These are phyloP conservation scores for Boletus fagicola DNA, from an alignment of 768 basidiomycete species.

Conservation along the genomic window DNA sequence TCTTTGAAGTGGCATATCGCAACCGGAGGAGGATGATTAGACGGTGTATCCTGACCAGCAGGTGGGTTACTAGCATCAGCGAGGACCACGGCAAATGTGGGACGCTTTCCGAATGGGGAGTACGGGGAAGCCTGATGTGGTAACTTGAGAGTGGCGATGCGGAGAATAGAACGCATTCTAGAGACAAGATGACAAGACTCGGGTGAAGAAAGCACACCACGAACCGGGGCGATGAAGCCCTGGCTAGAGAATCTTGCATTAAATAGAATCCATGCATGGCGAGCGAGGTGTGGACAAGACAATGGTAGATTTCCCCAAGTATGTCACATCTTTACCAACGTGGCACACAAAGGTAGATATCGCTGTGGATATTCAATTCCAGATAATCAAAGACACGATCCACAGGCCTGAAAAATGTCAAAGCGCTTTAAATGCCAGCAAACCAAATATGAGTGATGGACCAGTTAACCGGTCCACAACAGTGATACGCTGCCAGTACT, in stretches of 20 bases:
- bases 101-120: slow-evolving; percentile 3
- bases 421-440: not conserved
- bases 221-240: not conserved
- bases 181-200: not conserved
- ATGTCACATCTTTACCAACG: slow-evolving; percentile 4
- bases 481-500: not conserved
- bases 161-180: slow-evolving; percentile 14
- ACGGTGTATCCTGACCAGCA: not conserved
- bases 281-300: slow-evolving; percentile 12
- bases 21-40: not conserved
- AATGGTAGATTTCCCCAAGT: slow-evolving; percentile 11
- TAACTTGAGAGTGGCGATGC: slow-evolving; percentile 4
- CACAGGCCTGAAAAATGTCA: slow-evolving; percentile 2
- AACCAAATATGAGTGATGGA: not conserved
- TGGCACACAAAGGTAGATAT: slow-evolving; percentile 8
- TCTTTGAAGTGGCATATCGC: not conserved
- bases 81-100: slow-evolving; percentile 1
- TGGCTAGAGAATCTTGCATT: not conserved
- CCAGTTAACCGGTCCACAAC: not conserved
- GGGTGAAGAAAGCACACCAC: not conserved
- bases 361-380: slow-evolving; percentile 5
- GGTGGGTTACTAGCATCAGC: not conserved
- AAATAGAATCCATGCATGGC: slow-evolving; percentile 14
- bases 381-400: not conserved
- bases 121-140: not conserved